A percentile compares a stretch with the other conserved stretches of the same genome.
Evolutionary conservation across 768 basidiomycete species (phyloP).

Genomic region (Leccinum variicolor): DNA sequence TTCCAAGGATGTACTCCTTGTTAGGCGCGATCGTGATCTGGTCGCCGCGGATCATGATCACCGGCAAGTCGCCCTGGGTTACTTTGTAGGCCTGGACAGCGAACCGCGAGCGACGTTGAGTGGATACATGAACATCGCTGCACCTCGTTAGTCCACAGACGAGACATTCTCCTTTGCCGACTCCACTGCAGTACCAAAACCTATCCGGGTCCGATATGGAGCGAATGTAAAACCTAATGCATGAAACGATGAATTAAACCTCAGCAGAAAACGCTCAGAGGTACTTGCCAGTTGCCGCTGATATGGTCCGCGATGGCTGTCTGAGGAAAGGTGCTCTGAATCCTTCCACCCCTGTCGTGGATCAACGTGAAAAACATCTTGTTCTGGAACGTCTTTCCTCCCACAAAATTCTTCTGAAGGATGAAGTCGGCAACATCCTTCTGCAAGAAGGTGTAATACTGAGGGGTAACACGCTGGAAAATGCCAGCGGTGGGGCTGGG

Average conservation of each 20-base stretch:
- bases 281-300: background rate
- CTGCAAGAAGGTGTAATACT: background rate
- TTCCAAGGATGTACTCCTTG: background rate
- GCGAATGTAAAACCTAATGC: background rate
- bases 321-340: background rate
- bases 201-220: background rate
- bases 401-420: background rate
- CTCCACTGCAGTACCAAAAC: background rate
- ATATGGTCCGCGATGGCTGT: background rate
- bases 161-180: background rate
- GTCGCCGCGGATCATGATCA: background rate
- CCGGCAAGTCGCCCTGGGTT: background rate
- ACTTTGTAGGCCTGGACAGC: background rate
- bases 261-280: background rate
- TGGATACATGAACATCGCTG: background rate
- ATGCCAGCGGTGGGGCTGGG: background rate
- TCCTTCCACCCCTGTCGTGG: background rate
- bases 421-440: background rate
- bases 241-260: background rate
- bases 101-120: background rate
- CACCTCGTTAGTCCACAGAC: background rate
- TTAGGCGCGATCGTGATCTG: background rate
- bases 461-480: background rate
- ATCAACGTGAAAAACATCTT: background rate
- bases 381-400: background rate